These are phyloP conservation scores for Chalara sp. DNA, from an alignment of 2,329 filamentous ascomycete species.

Conservation along the genomic window DNA sequence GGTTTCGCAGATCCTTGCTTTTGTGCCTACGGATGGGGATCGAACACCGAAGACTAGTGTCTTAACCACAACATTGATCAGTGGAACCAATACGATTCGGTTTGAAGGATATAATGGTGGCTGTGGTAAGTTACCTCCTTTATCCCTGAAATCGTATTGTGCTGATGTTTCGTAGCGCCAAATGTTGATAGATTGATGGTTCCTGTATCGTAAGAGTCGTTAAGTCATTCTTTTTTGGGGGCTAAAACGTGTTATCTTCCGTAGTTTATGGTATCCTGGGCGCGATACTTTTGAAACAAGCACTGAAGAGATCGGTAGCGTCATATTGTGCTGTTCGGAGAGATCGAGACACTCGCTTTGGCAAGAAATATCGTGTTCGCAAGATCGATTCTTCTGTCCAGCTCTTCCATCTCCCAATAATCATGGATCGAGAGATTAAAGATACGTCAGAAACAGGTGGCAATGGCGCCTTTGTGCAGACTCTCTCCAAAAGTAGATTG, in stretches of 20 bases:
- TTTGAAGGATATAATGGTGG: slow-evolving; percentile 35
- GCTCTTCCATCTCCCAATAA: too few species aligned
- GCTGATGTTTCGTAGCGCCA: slow-evolving; percentile 30
- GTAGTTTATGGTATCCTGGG: too few species aligned
- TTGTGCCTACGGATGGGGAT: slow-evolving; percentile 41
- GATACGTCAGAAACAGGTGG: slow-evolving; percentile 21
- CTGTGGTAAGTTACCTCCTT: slow-evolving; percentile 28
- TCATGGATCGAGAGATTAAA: slow-evolving; percentile 15
- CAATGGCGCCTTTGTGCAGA: slow-evolving; percentile 21
- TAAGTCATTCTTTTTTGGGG: too few species aligned
- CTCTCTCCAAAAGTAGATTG: slow-evolving; percentile 10
- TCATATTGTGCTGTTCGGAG: too few species aligned
- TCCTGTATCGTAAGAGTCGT: slow-evolving; percentile 30
- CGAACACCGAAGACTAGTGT: slow-evolving; percentile 38
- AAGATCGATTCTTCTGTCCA: too few species aligned
- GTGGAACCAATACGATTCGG: slow-evolving; percentile 42
- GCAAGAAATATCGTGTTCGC: too few species aligned
- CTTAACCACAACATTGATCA: slow-evolving; percentile 40
- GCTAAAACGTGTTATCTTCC: too few species aligned
- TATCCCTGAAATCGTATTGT: not conserved
- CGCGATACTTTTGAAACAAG: too few species aligned
- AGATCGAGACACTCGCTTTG: too few species aligned
- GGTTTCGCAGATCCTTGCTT: slow-evolving; percentile 42
- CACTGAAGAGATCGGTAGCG: too few species aligned
- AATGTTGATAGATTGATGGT: slow-evolving; percentile 50